phyloP scores from a whole-genome alignment of 352 stramenopile species.

The Globisporangium cederbergense region DNA sequence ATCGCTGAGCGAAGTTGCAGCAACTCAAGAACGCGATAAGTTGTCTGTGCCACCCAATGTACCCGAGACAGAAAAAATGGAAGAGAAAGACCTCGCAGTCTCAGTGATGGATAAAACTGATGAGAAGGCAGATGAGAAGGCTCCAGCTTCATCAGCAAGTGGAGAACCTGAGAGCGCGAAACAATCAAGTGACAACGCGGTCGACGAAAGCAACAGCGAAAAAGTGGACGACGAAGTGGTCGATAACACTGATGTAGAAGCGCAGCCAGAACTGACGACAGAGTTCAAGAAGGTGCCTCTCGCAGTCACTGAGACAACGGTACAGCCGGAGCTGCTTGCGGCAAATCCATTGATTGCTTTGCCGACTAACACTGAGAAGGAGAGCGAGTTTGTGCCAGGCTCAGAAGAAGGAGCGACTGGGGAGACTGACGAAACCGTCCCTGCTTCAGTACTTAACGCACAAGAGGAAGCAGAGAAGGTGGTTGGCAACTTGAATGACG shows the following conservation, averaged over 20 bases:
- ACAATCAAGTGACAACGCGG: neutral
- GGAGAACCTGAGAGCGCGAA: neutral
- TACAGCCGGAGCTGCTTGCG: neutral
- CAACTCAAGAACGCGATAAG: neutral
- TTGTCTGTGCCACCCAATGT: neutral
- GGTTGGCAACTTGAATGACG: neutral
- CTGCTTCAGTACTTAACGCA: neutral
- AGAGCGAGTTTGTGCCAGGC: neutral
- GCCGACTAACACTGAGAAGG: neutral
- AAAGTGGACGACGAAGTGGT: neutral
- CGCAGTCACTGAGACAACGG: neutral
- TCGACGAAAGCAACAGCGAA: neutral
- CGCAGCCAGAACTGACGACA: neutral
- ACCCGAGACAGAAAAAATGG: neutral
- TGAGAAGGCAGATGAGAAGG: neutral
- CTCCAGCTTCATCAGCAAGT: neutral
- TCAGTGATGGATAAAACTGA: neutral
- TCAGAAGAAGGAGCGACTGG: neutral
- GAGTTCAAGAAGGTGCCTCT: neutral
- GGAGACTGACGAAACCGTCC: neutral
- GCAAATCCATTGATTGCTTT: neutral
- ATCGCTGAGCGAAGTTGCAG: neutral
- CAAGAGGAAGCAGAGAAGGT: neutral
- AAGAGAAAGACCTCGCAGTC: neutral
- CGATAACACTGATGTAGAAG: neutral